Evolutionary conservation across 2,329 filamentous ascomycete species (phyloP).

Genomic region (Dactylellina sp.): DNA sequence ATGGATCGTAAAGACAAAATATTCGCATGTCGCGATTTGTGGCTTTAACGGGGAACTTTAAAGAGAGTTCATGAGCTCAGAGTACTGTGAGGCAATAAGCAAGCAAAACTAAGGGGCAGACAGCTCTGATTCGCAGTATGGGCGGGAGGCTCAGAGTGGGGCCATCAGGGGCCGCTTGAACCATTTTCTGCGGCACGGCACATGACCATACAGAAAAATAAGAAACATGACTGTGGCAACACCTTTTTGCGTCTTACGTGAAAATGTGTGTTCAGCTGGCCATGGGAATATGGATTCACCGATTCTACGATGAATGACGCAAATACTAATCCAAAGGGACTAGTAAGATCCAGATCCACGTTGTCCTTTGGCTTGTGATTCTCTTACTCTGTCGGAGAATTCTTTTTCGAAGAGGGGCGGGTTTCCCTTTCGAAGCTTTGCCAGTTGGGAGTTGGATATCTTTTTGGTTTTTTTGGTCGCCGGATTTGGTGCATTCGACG

Average conservation of each 20-base stretch:
- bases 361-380: constrained; percentile 21
- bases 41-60: constrained; percentile 47
- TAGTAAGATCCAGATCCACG: constrained; percentile 38
- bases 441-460: constrained; percentile 42
- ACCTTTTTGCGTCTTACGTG: constrained; percentile 30
- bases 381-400: constrained; percentile 37
- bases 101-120: constrained; percentile 16
- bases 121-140: constrained; percentile 9
- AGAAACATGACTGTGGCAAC: constrained; percentile 50
- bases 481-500: constrained; percentile 50
- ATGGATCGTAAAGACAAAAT: neutral
- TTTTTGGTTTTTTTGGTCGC: constrained; percentile 34
- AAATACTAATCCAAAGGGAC: constrained; percentile 29
- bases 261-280: constrained; percentile 49
- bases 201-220: neutral
- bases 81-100: constrained; percentile 51
- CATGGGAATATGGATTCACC: constrained; percentile 13
- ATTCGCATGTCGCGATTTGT: constrained; percentile 47
- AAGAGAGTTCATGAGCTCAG: constrained; percentile 48
- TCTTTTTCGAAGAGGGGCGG: constrained; percentile 8
- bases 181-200: constrained; percentile 37
- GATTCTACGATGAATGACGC: constrained; percentile 37
- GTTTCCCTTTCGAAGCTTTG: constrained; percentile 31
- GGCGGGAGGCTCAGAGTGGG: constrained; percentile 30
- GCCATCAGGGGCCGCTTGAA: constrained; percentile 40